Conservation (phyloP, 176 grass and related monocot genomes). For the Triticum timopheevii region DNA sequence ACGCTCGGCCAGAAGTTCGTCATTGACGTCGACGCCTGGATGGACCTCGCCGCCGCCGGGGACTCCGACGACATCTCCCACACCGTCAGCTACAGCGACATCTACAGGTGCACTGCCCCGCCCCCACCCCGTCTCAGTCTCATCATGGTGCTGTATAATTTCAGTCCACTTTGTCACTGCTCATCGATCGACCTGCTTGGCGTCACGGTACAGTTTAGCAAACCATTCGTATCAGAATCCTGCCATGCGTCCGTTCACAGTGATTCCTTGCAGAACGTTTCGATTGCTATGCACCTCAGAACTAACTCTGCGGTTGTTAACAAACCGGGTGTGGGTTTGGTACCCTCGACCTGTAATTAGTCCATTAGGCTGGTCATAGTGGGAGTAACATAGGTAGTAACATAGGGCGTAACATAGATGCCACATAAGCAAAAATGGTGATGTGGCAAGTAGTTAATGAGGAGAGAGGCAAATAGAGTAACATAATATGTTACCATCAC, state of each 20-base stretch:
- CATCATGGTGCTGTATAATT: too few species aligned
- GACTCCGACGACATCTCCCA: slow-evolving; percentile 61
- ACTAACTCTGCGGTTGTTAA: background rate
- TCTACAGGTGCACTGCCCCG: slow-evolving; percentile 56
- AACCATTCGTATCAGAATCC: background rate
- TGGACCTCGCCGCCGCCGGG: slow-evolving; percentile 65
- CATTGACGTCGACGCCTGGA: slow-evolving; percentile 85
- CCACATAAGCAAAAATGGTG: too few species aligned
- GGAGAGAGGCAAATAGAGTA: too few species aligned
- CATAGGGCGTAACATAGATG: too few species aligned
- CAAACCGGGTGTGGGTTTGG: background rate
- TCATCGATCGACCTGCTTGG: background rate
- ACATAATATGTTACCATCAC: too few species aligned
- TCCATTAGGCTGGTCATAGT: too few species aligned
- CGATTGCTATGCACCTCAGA: background rate
- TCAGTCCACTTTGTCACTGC: background rate
- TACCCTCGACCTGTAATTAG: background rate
- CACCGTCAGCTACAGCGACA: slow-evolving; percentile 79
- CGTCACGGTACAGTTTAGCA: background rate
- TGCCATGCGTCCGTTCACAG: background rate
- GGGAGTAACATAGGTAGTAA: too few species aligned
- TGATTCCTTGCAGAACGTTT: background rate
- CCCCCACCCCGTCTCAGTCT: background rate
- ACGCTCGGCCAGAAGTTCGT: slow-evolving; percentile 85
- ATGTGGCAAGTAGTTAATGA: too few species aligned